Conservation (phyloP, 2,329 filamentous ascomycete genomes). For the Aureobasidium musti region DNA sequence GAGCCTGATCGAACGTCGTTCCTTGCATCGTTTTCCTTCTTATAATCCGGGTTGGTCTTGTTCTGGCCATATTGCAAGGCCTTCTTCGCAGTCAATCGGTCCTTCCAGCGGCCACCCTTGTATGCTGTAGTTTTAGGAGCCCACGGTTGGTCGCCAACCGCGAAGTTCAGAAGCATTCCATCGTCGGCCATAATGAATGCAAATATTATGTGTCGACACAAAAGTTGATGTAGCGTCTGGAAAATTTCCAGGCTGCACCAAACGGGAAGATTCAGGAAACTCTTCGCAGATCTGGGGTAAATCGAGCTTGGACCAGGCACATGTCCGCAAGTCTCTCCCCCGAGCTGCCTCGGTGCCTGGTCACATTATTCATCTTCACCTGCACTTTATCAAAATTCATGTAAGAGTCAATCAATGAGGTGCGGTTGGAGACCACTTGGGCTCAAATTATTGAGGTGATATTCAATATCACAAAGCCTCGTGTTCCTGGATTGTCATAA, state of each 20-base stretch:
- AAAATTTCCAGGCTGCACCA: conserved; percentile 1
- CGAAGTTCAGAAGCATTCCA: conserved; percentile 93
- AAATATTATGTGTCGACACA: background rate
- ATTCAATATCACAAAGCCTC: background rate
- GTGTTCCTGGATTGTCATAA: background rate
- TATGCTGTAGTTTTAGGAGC: conserved; percentile 65
- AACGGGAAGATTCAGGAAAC: conserved; percentile 11
- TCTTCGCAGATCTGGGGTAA: conserved; percentile 12
- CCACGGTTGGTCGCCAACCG: conserved; percentile 66
- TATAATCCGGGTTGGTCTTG: conserved; percentile 35
- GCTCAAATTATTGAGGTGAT: background rate
- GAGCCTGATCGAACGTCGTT: conserved; percentile 20
- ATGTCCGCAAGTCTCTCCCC: conserved; percentile 6
- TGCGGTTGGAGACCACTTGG: background rate
- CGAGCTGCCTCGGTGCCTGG: background rate
- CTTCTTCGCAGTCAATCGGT: conserved; percentile 79
- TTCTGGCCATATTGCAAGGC: conserved; percentile 57
- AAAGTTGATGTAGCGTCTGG: background rate
- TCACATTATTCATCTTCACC: background rate
- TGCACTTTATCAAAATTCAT: background rate
- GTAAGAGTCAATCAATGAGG: background rate
- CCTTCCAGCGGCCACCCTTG: conserved; percentile 91
- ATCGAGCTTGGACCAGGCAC: conserved; percentile 4
- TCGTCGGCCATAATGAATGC: conserved; percentile 75
- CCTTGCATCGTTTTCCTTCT: conserved; percentile 1